Evolutionary conservation across 495 filamentous ascomycete genomes (phyloP).

Genomic region (Aspergillus avenaceus): DNA sequence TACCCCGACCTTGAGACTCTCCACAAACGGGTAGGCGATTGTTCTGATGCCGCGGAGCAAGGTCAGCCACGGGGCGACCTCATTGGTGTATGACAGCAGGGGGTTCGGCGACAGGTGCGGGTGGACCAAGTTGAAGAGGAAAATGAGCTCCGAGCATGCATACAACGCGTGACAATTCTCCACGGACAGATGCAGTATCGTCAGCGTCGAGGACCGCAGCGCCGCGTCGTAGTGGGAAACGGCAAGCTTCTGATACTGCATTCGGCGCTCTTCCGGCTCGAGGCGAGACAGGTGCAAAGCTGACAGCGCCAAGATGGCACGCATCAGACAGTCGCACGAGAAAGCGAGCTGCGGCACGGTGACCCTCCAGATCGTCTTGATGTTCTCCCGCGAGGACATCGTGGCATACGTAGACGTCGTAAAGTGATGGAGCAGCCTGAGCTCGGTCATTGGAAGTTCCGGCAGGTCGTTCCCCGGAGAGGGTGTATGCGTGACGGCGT

Average conservation of each 20-base stretch:
- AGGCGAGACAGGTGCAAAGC: not conserved
- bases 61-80: not conserved
- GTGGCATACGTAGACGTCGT: not conserved
- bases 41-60: not conserved
- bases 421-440: slow-evolving; percentile 3
- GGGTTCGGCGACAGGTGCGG: not conserved
- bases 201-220: not conserved
- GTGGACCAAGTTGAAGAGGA: not conserved
- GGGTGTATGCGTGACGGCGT: too few species aligned
- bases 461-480: too few species aligned
- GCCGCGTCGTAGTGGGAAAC: not conserved
- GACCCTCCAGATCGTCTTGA: not conserved
- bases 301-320: not conserved
- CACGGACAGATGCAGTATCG: not conserved
- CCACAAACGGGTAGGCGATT: too few species aligned
- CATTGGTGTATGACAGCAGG: not conserved
- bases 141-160: not conserved
- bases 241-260: not conserved
- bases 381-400: not conserved
- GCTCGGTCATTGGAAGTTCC: too few species aligned
- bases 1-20: too few species aligned
- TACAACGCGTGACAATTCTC: not conserved
- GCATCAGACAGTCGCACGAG: not conserved
- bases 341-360: not conserved
- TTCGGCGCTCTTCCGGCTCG: not conserved